Base-by-base conservation (phyloP, 495 filamentous ascomycete genomes). In the Hamigera avellanea region DNA sequence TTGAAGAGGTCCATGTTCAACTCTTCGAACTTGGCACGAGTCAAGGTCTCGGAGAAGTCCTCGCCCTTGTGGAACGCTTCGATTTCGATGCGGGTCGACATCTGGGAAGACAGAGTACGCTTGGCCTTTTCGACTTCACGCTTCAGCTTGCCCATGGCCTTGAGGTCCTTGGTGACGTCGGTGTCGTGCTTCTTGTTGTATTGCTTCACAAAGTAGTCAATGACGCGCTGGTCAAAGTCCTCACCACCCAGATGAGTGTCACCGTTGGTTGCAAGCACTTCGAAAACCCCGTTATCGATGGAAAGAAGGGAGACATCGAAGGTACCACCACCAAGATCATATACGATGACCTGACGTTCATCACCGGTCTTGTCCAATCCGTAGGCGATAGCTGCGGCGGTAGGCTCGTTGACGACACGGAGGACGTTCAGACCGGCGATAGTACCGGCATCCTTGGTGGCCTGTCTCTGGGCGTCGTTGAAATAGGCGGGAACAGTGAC, bases 71-170 rank as follows among this genome's bases (percentile, higher is more conserved):
- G 81, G 79, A 99, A 93, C 45, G 87, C 80, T 64, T 99, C 93
- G 44, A 99, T 96, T 66, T 99, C 93, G 47, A 99, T 83, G 53
- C 87, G 84, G 48, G 88, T 91, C 44, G 87, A 91, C 86, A 91
- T 95, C 70, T 95, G 87, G 53, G 86, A 93, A 57, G 93, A 96
- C 33, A 99, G 80, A 46, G 88, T 95, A 57, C 93, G 84, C 83
- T 99, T 99, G 65, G 93, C 93, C 78, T 96, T 96, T 72, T 99
- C 91, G 52, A 94, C 91, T 64, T 96, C 93, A 49, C 93, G 91
- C 86, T 96, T 96, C 47, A 99, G 78, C 69, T 96, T 96, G 69
- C 91, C 89, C 91, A 99, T 96, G 37, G 91, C 81, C 85, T 96
- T 96, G 38, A 81, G 67, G 50, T 96, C 87, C 72, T 88, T 94